A percentile compares a stretch with the other conserved stretches of the same genome.
phyloP scores from a whole-genome alignment of 352 stramenopile genomes.

The Globisporangium paroecandrum region DNA sequence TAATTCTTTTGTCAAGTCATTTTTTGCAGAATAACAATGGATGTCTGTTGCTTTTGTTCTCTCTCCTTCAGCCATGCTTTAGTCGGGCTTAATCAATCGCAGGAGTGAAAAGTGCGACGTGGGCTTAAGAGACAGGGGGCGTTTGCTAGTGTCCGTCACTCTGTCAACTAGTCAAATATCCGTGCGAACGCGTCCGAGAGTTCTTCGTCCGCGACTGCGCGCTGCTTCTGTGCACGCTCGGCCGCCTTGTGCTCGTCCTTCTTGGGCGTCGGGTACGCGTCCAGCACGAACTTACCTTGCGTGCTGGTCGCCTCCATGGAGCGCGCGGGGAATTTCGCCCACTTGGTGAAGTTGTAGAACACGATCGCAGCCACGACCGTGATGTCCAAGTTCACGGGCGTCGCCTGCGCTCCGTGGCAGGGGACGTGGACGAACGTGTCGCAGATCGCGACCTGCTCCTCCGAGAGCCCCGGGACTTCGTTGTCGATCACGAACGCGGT shows the following conservation, averaged over 20 bases:
- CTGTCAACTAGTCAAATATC: conserved; percentile 38
- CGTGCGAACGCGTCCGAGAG: conserved; percentile 40
- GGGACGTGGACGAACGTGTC: conserved; percentile 62
- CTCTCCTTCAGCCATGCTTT: background rate
- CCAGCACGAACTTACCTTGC: conserved; percentile 76
- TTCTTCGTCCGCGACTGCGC: conserved; percentile 36
- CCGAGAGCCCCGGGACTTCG: conserved; percentile 53
- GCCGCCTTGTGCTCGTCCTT: conserved; percentile 37
- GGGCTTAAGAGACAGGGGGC: background rate
- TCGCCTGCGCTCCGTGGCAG: conserved; percentile 42
- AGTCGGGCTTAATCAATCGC: background rate
- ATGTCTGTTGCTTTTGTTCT: background rate
- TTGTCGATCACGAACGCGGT: conserved; percentile 79
- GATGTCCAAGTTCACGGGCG: conserved; percentile 42
- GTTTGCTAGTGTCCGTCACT: background rate
- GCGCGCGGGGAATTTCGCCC: conserved; percentile 54
- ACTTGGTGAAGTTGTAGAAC: conserved; percentile 66
- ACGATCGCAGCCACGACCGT: conserved; percentile 64
- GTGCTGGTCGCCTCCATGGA: conserved; percentile 59
- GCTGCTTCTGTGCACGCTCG: conserved; percentile 51
- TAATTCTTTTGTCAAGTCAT: conserved; percentile 12
- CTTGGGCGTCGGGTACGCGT: conserved; percentile 52
- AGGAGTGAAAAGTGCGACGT: background rate
- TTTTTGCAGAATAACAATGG: background rate
- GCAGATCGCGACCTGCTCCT: conserved; percentile 61